phyloP scores from a whole-genome alignment of 768 basidiomycete genomes.

The Goffeauzyma gilvescens region DNA sequence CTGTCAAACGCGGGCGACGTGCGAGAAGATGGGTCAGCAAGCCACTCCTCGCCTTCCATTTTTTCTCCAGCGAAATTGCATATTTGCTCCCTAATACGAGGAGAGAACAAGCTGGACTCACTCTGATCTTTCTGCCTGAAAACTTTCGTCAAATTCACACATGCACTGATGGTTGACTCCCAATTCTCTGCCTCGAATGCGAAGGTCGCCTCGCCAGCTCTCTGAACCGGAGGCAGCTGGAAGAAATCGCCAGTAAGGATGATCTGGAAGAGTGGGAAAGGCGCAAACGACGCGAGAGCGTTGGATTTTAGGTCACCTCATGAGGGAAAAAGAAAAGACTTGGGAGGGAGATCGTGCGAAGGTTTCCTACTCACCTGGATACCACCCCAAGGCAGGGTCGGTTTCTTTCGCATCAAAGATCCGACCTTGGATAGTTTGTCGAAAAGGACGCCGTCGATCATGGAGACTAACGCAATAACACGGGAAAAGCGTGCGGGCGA shows the following conservation, averaged over 20 bases:
- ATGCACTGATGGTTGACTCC: not conserved
- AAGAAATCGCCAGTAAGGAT: conserved; percentile 44
- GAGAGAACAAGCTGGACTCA: not conserved
- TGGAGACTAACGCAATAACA: not conserved
- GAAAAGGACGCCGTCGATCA: conserved; percentile 11
- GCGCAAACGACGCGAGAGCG: no score
- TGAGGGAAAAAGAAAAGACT: no score
- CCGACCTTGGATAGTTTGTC: conserved; percentile 7
- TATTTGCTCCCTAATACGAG: no score
- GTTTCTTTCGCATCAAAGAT: conserved; percentile 40
- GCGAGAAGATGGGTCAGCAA: not conserved
- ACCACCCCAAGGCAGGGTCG: conserved; percentile 60
- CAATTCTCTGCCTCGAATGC: conserved; percentile 8
- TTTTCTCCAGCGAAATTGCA: no score
- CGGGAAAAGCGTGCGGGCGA: not conserved
- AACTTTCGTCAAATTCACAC: conserved; percentile 3
- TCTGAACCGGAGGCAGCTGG: conserved; percentile 9
- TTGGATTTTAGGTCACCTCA: no score
- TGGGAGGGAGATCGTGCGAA: no score
- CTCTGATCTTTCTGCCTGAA: conserved; percentile 6
- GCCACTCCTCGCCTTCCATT: no score
- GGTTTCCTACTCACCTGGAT: conserved; percentile 47
- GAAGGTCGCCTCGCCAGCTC: conserved; percentile 36
- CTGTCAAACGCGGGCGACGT: not conserved
- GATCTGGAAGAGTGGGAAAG: conserved; percentile 47